Percentiles rank a stretch among this genome's conserved stretches.
Conservation (phyloP, 2,329 filamentous ascomycete genomes). For the Stagonosporopsis vannaccii region DNA sequence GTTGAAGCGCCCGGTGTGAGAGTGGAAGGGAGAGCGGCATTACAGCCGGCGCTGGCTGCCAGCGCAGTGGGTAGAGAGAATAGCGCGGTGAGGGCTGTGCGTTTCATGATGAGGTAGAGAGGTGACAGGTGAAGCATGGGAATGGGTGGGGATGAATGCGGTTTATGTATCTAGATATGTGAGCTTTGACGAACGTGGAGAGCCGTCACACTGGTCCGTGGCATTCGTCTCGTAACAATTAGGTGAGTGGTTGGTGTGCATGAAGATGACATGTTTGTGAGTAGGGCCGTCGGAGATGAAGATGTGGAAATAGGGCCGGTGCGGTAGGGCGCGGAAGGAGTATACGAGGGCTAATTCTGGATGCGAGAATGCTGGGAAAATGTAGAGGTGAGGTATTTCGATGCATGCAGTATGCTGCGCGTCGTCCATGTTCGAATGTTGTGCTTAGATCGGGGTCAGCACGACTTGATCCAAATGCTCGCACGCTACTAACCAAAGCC, state of each 20-base stretch:
- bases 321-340: neutral
- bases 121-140: neutral
- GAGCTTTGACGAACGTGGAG: neutral
- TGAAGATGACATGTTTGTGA: neutral
- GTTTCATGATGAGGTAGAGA: neutral
- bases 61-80: neutral
- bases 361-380: neutral
- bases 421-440: neutral
- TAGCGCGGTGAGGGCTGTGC: neutral
- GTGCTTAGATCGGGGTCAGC: neutral
- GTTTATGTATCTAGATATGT: neutral
- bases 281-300: neutral
- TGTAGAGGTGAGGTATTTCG: neutral
- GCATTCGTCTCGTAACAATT: neutral
- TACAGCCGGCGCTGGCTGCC: slow-evolving; percentile 30
- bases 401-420: neutral
- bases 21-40: slow-evolving; percentile 9
- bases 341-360: neutral
- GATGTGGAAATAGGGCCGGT: neutral
- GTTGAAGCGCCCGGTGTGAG: slow-evolving; percentile 29
- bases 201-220: neutral
- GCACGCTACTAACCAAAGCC: neutral
- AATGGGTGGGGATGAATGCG: neutral
- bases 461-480: no score
- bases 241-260: neutral